Conservation (phyloP, 2,329 filamentous ascomycete genomes). For the Xylariomycetidae sp. region DNA sequence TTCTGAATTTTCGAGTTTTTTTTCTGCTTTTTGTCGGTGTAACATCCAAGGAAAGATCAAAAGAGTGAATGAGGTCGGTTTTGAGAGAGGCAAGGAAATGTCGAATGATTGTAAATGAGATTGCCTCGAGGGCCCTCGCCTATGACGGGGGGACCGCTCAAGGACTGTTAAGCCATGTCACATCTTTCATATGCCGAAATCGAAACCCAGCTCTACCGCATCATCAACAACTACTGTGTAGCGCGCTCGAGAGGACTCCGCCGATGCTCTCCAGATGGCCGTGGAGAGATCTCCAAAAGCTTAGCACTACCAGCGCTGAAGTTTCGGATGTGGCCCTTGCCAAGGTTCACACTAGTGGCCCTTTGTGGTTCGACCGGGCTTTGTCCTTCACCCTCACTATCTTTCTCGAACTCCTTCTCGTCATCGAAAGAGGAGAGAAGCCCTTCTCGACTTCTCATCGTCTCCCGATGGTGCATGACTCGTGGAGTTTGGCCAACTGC, state of each 20-base stretch:
- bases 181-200: no score
- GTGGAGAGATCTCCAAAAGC: slow-evolving; percentile 62
- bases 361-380: slow-evolving; percentile 45
- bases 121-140: no score
- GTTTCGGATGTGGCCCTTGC: slow-evolving; percentile 61
- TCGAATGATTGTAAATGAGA: slow-evolving; percentile 26
- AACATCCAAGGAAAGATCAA: slow-evolving; percentile 24
- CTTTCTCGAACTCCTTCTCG: slow-evolving; percentile 26
- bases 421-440: slow-evolving; percentile 38
- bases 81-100: slow-evolving; percentile 13
- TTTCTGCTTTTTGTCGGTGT: slow-evolving; percentile 11
- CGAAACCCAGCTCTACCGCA: no score
- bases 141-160: no score
- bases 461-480: slow-evolving; percentile 42
- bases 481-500: slow-evolving; percentile 45
- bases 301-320: slow-evolving; percentile 76
- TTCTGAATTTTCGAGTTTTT: slow-evolving; percentile 17
- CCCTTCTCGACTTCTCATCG: slow-evolving; percentile 49
- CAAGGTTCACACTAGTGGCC: slow-evolving; percentile 67
- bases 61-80: slow-evolving; percentile 28
- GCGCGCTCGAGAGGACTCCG: slow-evolving; percentile 28
- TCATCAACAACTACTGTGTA: no score
- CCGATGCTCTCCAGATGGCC: slow-evolving; percentile 48
- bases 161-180: not conserved
- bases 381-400: slow-evolving; percentile 20